Evolutionary conservation across 257 asterid species (phyloP), one percentile per base, ranked within the genome.

Genomic region (Gardenia jasminoides): DNA sequence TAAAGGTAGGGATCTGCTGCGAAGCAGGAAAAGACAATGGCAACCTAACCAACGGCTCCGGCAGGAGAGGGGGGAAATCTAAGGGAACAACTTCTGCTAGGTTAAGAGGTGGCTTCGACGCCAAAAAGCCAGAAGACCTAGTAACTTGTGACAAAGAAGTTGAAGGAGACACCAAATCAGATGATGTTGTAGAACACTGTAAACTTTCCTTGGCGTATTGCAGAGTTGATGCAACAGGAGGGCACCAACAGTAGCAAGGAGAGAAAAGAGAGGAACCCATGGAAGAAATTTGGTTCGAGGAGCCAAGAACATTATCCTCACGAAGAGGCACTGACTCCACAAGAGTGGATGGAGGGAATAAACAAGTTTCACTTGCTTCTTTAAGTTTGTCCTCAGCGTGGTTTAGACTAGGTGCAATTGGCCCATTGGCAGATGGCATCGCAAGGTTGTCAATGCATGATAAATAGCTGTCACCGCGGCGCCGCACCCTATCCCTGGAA

Each of bases 211-310:
- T 39, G 16, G 78, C n/a, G 52, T 67, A 89, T 59, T 84, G 96
- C 85, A 83, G 79, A 9, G 89, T 72, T 19, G 94, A 86, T 41
- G 86, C 90, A 78, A 85, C 87, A 28, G 96, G 91, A 70, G 98
- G 99, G 67, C 99, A 94, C 96, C 97, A 92, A 85, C 98, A 93
- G 80, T 93, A 95, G 71, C 84, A 88, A 76, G 98, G 98, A 74
- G 98, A 87, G 70, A 88, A 70, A 15, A 88, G 82, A 28, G 90
- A 79, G 3, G 92, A 79, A 46, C 81, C 88, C 39, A 88, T 78
- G 4, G 81, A 76, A 54, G 90, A 85, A 70, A 86, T 61, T 79
- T 81, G 85, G 11, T 74, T 71, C 76, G 86, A 90, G 12, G 88
- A 87, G 81, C 78, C 83, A 41, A 84, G 48, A 68, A 68, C 72